Base-by-base conservation (phyloP, 2,329 filamentous ascomycete species). In the Verticillium zaregamsianum region DNA sequence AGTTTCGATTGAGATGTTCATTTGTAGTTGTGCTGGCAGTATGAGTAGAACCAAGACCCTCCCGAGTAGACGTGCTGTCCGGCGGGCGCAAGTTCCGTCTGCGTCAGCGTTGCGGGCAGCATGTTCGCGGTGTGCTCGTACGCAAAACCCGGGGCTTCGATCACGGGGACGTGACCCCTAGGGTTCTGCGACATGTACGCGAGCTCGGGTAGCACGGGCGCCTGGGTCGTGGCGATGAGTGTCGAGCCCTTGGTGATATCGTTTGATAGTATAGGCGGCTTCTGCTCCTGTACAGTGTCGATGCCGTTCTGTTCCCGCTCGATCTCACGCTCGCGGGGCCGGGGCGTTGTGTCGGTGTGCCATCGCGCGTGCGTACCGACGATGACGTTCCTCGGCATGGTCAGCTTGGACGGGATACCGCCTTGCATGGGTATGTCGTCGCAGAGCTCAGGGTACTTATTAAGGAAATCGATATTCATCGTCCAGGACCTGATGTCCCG, bases 401-500 rank as follows among this genome's bases (percentile, higher is more conserved):
- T 49, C 40, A 49, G 40, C n/a, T 49, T 49, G 17, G 40, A 23
- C 40, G 40, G 40, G 40, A 49, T 49, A 23, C 40, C 40, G 40
- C 40, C 40, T 20, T 49, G n/a, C n/a, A 49, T 49, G 40, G 63
- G 63, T 23, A 64, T 64, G 9, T 64, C 63, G 14, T 58, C 52
- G 35, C 60, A 61, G 31, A 64, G 57, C 55, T 72, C 70, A 1
- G 70, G 70, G 4, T 69, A 72, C 3, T 65, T 65, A 0, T 59
- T 14, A 23, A 72, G 71, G 54, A 72, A 68, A 12, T 72, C 70
- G 0, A 60, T 31, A 1, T 64, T 65, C 70, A 72, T 72, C 2
- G 69, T 69, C 70, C 70, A 72, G 2, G 66, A 52, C 12, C 67
- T 69, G 15, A 72, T 69, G 11, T 72, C 68, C 9, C 65, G 55